Evolutionary conservation across 1,139 yeast species (phyloP).

Genomic region (Suhomyces anneliseae): DNA sequence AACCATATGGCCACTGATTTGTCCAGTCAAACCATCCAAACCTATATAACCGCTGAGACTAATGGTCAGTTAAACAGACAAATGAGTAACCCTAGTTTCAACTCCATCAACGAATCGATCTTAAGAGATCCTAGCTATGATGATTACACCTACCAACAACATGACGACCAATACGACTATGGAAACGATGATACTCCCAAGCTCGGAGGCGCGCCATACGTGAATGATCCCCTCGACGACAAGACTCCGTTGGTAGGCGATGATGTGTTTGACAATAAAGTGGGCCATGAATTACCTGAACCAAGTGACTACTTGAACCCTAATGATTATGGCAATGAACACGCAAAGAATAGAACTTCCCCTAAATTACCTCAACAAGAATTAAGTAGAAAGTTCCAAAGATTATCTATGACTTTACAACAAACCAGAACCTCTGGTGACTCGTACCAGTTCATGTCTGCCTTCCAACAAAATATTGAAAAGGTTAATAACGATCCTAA

Average conservation of each 20-base stretch:
- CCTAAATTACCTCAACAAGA: conserved; percentile 36
- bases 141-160: conserved; percentile 8
- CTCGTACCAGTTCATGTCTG: conserved; percentile 41
- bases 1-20: conserved; percentile 15
- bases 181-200: conserved; percentile 38
- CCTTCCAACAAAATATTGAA: conserved; percentile 43
- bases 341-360: conserved; percentile 3
- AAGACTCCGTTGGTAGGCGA: conserved; percentile 31
- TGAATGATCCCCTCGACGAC: conserved; percentile 23
- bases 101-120: conserved; percentile 36
- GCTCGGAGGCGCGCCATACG: conserved; percentile 12
- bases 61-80: conserved; percentile 8
- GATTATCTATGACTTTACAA: conserved; percentile 43
- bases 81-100: conserved; percentile 29
- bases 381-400: conserved; percentile 38
- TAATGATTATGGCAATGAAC: background rate
- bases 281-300: conserved; percentile 15
- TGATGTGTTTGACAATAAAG: conserved; percentile 13
- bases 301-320: conserved; percentile 12
- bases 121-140: conserved; percentile 21
- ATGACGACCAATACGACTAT: conserved; percentile 2
- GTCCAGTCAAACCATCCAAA: conserved; percentile 29
- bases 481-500: conserved; percentile 18
- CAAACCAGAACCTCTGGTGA: conserved; percentile 39
- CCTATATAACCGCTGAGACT: conserved; percentile 28